Percentiles rank a stretch among this genome's conserved stretches.
phyloP scores from a whole-genome alignment of 352 stramenopile species.

The Globisporangium echinulatum region DNA sequence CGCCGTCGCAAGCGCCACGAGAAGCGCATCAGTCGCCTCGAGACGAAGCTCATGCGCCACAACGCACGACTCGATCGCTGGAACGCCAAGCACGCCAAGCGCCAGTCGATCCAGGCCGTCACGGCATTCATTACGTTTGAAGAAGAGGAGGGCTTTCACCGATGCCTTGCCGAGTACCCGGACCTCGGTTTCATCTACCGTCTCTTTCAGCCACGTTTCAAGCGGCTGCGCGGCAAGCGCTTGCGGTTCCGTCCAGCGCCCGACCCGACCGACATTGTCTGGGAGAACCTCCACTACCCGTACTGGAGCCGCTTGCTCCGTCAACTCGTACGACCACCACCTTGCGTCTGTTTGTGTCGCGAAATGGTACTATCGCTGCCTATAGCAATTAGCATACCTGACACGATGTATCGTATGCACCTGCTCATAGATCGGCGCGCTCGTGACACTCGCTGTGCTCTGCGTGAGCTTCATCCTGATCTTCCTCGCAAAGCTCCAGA shows the following conservation, averaged over 20 bases:
- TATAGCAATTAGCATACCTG: not conserved
- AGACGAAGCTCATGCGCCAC: conserved; percentile 36
- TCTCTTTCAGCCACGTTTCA: conserved; percentile 58
- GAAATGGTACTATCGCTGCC: not conserved
- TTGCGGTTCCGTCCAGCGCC: conserved; percentile 64
- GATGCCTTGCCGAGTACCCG: conserved; percentile 74
- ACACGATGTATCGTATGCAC: too few species aligned
- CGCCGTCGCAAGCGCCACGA: conserved; percentile 36
- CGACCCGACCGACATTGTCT: conserved; percentile 80
- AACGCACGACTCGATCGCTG: conserved; percentile 29
- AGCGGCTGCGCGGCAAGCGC: conserved; percentile 63
- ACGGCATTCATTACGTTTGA: conserved; percentile 84
- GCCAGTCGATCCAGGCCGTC: conserved; percentile 37
- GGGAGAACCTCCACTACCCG: conserved; percentile 75
- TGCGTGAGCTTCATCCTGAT: conserved; percentile 75
- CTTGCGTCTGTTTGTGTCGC: not conserved
- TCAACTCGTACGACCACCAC: conserved; percentile 34
- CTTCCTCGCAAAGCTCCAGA: conserved; percentile 65
- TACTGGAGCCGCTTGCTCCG: conserved; percentile 52
- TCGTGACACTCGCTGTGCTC: conserved; percentile 63
- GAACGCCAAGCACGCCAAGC: conserved; percentile 15
- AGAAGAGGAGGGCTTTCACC: conserved; percentile 71
- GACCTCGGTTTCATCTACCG: conserved; percentile 67
- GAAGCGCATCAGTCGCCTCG: conserved; percentile 35
- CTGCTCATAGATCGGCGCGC: conserved; percentile 36